Evolutionary conservation across 1,284 basidiomycete genomes (phyloP).

Genomic region (Marasmius tenuissimus): DNA sequence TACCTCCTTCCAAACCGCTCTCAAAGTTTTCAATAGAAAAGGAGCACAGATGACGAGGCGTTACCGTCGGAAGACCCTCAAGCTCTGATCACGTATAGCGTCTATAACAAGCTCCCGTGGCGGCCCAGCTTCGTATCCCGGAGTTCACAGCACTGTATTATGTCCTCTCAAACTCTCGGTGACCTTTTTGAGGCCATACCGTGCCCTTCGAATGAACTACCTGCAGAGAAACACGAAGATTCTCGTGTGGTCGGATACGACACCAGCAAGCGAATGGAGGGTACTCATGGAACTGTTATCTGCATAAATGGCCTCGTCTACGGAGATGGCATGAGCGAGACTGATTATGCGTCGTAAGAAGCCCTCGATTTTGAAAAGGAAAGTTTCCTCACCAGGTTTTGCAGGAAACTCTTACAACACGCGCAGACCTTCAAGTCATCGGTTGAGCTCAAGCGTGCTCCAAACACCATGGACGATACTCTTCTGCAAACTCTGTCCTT

Average conservation of each 20-base stretch:
- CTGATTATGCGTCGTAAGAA: conserved; percentile 63
- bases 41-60: conserved; percentile 29
- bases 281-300: conserved; percentile 43
- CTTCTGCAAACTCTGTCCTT: conserved; percentile 53
- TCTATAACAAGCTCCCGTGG: conserved; percentile 62
- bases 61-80: conserved; percentile 27
- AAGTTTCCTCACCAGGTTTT: conserved; percentile 2
- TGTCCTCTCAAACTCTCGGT: conserved; percentile 72
- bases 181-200: conserved; percentile 63
- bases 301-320: conserved; percentile 62
- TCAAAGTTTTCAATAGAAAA: conserved; percentile 18
- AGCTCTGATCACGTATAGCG: conserved; percentile 56
- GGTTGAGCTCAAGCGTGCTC: conserved; percentile 38
- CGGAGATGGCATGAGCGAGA: conserved; percentile 45
- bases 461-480: conserved; percentile 46
- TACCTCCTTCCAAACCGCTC: not conserved
- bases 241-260: conserved; percentile 37
- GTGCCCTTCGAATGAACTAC: conserved; percentile 60
- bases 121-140: conserved; percentile 58
- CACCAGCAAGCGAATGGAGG: conserved; percentile 15
- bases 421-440: conserved; percentile 22
- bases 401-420: conserved; percentile 53
- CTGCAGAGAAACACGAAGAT: conserved; percentile 37
- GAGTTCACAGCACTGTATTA: conserved; percentile 63
- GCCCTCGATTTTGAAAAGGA: not conserved